phyloP scores from a whole-genome alignment of 2,329 filamentous ascomycete genomes.

The Arthrobotrys entomopaga region DNA sequence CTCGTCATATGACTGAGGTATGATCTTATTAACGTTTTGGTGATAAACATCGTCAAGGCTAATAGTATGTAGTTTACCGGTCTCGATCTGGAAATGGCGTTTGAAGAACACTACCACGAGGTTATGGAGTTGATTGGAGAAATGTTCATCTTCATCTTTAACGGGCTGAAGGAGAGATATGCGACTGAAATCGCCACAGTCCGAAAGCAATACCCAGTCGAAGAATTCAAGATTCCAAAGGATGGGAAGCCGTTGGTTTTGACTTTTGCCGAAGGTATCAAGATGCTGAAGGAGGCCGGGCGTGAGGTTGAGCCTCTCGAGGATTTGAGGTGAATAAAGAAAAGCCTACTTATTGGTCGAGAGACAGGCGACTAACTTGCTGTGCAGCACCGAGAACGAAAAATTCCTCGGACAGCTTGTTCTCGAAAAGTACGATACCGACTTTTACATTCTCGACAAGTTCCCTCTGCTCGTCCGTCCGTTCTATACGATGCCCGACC shows the following conservation, averaged over 20 bases:
- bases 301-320: slow-evolving; percentile 80
- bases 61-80: slow-evolving; percentile 73
- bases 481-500: slow-evolving; percentile 89
- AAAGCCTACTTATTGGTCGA: neutral
- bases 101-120: slow-evolving; percentile 80
- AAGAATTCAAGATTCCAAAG: slow-evolving; percentile 79
- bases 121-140: slow-evolving; percentile 77
- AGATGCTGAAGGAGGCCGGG: slow-evolving; percentile 79
- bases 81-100: slow-evolving; percentile 90
- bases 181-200: slow-evolving; percentile 77
- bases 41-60: slow-evolving; percentile 10
- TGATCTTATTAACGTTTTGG: neutral
- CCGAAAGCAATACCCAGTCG: slow-evolving; percentile 78
- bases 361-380: neutral
- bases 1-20: slow-evolving; percentile 82
- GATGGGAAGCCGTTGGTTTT: slow-evolving; percentile 75
- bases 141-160: slow-evolving; percentile 81
- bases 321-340: slow-evolving; percentile 70
- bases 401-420: slow-evolving; percentile 89
- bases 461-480: slow-evolving; percentile 89
- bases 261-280: slow-evolving; percentile 80
- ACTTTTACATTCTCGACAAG: slow-evolving; percentile 97
- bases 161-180: slow-evolving; percentile 74
- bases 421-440: slow-evolving; percentile 87
- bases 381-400: slow-evolving; percentile 76